A percentile compares a stretch with the other conserved stretches of the same genome.
These are phyloP conservation scores for Discostella stelligeroides DNA, from an alignment of 108 stramenopile species.

Conservation along the genomic window DNA sequence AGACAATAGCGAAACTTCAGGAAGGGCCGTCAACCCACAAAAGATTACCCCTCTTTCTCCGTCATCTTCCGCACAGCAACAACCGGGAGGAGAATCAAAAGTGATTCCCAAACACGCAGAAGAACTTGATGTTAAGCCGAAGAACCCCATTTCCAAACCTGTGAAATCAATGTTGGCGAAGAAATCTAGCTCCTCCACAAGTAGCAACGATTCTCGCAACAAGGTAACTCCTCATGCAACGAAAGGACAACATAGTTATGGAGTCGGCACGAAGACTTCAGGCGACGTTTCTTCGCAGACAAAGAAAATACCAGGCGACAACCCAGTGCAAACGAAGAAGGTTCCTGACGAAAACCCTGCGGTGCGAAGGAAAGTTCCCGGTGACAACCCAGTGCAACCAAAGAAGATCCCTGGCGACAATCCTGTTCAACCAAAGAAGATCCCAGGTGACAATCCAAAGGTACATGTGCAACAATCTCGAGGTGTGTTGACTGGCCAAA, in stretches of 20 bases:
- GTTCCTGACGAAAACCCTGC: slow-evolving; percentile 37
- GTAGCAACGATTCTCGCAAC: background rate
- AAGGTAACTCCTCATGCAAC: background rate
- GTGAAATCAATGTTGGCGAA: slow-evolving; percentile 22
- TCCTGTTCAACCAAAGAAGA: too few relatives aligned
- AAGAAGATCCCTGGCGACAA: too few relatives aligned
- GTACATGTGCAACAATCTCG: slow-evolving; percentile 39
- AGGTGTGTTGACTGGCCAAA: slow-evolving; percentile 13
- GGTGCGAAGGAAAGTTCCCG: slow-evolving; percentile 34
- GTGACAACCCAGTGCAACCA: too few relatives aligned
- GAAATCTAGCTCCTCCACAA: slow-evolving; percentile 9
- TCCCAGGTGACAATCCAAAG: slow-evolving; percentile 52
- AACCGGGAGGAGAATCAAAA: slow-evolving; percentile 12
- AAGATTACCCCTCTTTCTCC: slow-evolving; percentile 13
- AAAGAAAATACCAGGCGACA: slow-evolving; percentile 27
- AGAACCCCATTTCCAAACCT: slow-evolving; percentile 22
- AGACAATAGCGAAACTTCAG: slow-evolving; percentile 4
- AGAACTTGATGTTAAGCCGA: slow-evolving; percentile 19
- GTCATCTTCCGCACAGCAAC: slow-evolving; percentile 11
- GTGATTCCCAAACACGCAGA: slow-evolving; percentile 30
- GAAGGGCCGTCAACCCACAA: slow-evolving; percentile 20
- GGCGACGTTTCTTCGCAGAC: slow-evolving; percentile 7
- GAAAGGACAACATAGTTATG: background rate
- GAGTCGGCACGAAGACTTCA: slow-evolving; percentile 16
- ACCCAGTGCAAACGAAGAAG: slow-evolving; percentile 28